These are phyloP conservation scores for Sparassis latifolia DNA, from an alignment of 1,284 basidiomycete species.

Conservation along the genomic window DNA sequence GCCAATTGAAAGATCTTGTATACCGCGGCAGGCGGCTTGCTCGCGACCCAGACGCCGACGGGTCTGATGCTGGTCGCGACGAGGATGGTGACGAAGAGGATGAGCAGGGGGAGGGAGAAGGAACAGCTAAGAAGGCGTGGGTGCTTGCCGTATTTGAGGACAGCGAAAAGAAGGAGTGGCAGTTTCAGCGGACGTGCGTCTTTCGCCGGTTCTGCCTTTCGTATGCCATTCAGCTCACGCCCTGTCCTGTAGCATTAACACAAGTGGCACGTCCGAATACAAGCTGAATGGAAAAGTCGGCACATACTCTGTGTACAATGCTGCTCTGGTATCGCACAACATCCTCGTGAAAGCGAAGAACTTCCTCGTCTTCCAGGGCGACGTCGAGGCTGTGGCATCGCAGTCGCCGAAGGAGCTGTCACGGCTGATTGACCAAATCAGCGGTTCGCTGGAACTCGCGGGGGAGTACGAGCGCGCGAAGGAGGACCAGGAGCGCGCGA, in stretches of 20 bases:
- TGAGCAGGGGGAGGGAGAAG: conserved; percentile 60
- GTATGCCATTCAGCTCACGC: not conserved
- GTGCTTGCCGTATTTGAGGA: conserved; percentile 91
- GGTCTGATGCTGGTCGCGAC: conserved; percentile 39
- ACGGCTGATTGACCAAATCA: conserved; percentile 92
- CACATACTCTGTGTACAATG: conserved; percentile 81
- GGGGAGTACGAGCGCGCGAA: conserved; percentile 88
- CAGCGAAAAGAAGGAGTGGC: conserved; percentile 73
- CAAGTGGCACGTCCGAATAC: conserved; percentile 83
- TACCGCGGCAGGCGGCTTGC: conserved; percentile 85
- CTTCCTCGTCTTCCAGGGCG: conserved; percentile 99
- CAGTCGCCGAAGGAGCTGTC: conserved; percentile 91
- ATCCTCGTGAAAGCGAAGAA: conserved; percentile 99
- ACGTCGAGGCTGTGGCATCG: conserved; percentile 96
- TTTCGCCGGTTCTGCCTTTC: not conserved
- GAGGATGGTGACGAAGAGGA: conserved; percentile 42
- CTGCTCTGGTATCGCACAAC: conserved; percentile 82
- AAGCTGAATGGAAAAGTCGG: conserved; percentile 75
- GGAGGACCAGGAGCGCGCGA: conserved; percentile 82
- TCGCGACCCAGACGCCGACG: conserved; percentile 43
- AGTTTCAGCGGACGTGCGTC: conserved; percentile 85
- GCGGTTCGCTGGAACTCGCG: conserved; percentile 86
- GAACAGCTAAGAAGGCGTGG: conserved; percentile 88
- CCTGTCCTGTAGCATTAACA: conserved; percentile 63
- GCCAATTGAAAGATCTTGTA: conserved; percentile 91